Base-by-base conservation (phyloP, 345 rosid genomes). In the Carallia brachiata region DNA sequence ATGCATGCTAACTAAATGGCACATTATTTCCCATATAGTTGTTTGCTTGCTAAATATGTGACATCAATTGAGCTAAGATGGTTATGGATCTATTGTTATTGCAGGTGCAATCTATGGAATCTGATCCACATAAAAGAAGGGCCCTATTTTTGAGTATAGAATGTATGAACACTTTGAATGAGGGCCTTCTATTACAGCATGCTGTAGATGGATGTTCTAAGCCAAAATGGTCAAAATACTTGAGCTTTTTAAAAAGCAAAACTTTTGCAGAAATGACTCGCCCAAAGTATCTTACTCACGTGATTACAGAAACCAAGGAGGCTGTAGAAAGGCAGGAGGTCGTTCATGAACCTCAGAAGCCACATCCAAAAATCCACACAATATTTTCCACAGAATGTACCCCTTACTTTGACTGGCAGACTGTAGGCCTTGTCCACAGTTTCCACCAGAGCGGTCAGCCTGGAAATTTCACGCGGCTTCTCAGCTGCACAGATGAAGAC, bases 401-500 rank as follows among this genome's bases (percentile, higher is more conserved):
- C 3, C 81, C 87, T 66, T 92, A 95, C 81, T 95, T 95, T 70
- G 99, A 95, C 78, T 95, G 99, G 98, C 99, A 95, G 78, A 95
- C 99, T 40, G 98, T 95, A 34, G 99, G 98, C 61, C 84, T 95
- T 66, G 71, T 95, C 78, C 99, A 95, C 82, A 92, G 99, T 82
- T 92, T 95, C 85, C 84, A 74, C 73, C 77, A 73, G 64, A 95
- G 97, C 72, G 96, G 97, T 62, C 98, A 95, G 81, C 97, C 99
- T 27, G 99, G 98, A 81, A 90, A 87, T 70, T 77, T 95, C 39
- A 95, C 99, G 7, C 79, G 97, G 71, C 99, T 95, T 77, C 99
- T 95, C 75, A 95, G 99, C 75, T 95, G 98, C 77, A 88, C 91
- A 31, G 97, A 95, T 59, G 88, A 92, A 84, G 91, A 90, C 70